A percentile compares a stretch with the other conserved stretches of the same genome.
Conservation (phyloP, 169 alveolate genomes). For the Condylostoma magnum region DNA sequence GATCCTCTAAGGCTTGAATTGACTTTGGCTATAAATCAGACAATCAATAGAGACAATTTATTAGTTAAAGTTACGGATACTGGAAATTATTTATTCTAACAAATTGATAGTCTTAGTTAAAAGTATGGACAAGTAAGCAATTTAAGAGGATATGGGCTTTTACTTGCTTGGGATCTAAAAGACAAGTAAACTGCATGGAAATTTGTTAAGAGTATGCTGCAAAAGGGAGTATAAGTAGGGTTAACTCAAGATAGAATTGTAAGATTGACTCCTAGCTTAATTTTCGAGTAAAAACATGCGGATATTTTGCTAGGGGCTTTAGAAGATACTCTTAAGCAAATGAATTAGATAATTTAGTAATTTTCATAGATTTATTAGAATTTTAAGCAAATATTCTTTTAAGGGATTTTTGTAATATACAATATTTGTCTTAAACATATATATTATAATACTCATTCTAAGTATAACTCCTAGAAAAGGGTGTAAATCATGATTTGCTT, state of each 20-base stretch:
- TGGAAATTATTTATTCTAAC: neutral
- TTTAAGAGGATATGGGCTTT: slow-evolving; percentile 23
- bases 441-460: no score
- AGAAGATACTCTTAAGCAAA: no score
- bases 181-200: neutral
- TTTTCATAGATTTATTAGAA: no score
- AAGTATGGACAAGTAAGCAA: slow-evolving; percentile 1
- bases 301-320: no score
- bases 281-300: slow-evolving; percentile 26
- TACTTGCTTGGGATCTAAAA: slow-evolving; percentile 8
- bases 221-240: neutral
- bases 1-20: neutral
- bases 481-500: no score
- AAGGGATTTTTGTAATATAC: no score
- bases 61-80: neutral
- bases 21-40: neutral
- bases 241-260: neutral
- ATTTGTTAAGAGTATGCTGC: neutral
- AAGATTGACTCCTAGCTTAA: slow-evolving; percentile 14
- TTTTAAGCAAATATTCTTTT: no score
- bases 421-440: no score
- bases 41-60: slow-evolving; percentile 10
- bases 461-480: no score
- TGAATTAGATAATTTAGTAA: no score
- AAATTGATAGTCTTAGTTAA: neutral